Evolutionary conservation across 805 yeast species (phyloP).

Genomic region (Barnettozyma californica): DNA sequence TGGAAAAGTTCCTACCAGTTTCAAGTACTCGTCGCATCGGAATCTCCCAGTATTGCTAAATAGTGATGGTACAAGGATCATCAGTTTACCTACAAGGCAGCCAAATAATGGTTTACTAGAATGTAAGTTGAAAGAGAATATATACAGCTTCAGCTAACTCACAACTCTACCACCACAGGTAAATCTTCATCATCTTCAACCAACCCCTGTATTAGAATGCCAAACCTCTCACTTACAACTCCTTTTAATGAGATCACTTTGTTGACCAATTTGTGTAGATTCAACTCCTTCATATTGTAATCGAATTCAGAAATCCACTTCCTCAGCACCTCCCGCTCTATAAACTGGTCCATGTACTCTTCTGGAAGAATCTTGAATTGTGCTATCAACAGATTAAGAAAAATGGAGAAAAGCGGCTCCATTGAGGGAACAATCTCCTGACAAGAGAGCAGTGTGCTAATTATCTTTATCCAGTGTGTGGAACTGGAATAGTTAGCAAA

Average conservation of each 20-base stretch:
- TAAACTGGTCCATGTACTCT: slow-evolving; percentile 37
- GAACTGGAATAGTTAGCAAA: slow-evolving; percentile 62
- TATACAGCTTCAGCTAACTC: slow-evolving; percentile 9
- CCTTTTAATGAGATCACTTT: slow-evolving; percentile 11
- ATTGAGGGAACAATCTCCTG: slow-evolving; percentile 24
- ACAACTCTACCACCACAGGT: slow-evolving; percentile 20
- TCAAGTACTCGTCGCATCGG: slow-evolving; percentile 12
- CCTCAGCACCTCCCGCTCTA: slow-evolving; percentile 17
- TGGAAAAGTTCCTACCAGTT: slow-evolving; percentile 9
- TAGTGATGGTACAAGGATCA: slow-evolving; percentile 6
- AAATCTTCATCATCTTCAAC: slow-evolving; percentile 22
- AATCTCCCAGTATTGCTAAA: slow-evolving; percentile 20
- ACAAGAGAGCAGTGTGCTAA: slow-evolving; percentile 38
- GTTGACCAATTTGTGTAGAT: slow-evolving; percentile 15
- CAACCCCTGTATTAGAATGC: slow-evolving; percentile 13
- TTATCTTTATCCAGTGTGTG: slow-evolving; percentile 55
- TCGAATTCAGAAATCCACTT: slow-evolving; percentile 20
- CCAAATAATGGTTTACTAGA: slow-evolving; percentile 3
- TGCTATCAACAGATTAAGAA: slow-evolving; percentile 27
- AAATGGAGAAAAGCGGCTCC: slow-evolving; percentile 25
- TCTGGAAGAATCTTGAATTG: slow-evolving; percentile 39
- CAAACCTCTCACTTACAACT: slow-evolving; percentile 14
- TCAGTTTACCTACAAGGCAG: slow-evolving; percentile 14
- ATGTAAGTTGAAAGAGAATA: slow-evolving; percentile 19
- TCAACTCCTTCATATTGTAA: slow-evolving; percentile 22